phyloP scores from a whole-genome alignment of 768 basidiomycete species.

The Rhizopogon vesiculosus region DNA sequence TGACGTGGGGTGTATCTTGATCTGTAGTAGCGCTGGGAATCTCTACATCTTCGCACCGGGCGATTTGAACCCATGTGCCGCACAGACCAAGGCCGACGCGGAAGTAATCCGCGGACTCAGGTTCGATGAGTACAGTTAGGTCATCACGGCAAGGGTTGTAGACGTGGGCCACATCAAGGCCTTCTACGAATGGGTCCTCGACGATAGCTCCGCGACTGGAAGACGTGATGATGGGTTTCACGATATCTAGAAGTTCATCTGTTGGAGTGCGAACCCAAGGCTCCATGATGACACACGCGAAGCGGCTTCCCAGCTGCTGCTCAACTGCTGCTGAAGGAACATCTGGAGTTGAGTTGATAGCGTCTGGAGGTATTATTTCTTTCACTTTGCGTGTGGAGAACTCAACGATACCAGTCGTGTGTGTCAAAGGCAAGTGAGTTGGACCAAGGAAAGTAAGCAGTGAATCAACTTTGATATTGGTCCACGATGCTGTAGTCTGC shows the following conservation, averaged over 20 bases:
- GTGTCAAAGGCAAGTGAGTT: conserved; percentile 51
- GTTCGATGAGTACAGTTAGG: conserved; percentile 25
- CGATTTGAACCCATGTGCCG: conserved; percentile 32
- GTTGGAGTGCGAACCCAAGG: conserved; percentile 40
- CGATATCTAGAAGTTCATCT: conserved; percentile 33
- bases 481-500: conserved; percentile 24
- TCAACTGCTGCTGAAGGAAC: conserved; percentile 29
- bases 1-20: not conserved
- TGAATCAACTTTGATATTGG: conserved; percentile 17
- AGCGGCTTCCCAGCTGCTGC: conserved; percentile 33
- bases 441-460: conserved; percentile 48
- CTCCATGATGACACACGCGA: conserved; percentile 44
- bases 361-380: conserved; percentile 34
- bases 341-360: conserved; percentile 1
- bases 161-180: not conserved
- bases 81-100: conserved; percentile 27
- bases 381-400: conserved; percentile 55
- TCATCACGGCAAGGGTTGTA: conserved; percentile 35
- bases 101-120: conserved; percentile 9
- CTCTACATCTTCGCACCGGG: conserved; percentile 8
- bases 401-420: conserved; percentile 61
- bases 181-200: conserved; percentile 5
- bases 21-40: not conserved
- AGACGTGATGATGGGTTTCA: conserved; percentile 26
- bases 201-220: conserved; percentile 23